Evolutionary conservation across 2,329 filamentous ascomycete species (phyloP), one percentile per base, ranked within the genome.

Genomic region (Pseudogymnoascus sp.): DNA sequence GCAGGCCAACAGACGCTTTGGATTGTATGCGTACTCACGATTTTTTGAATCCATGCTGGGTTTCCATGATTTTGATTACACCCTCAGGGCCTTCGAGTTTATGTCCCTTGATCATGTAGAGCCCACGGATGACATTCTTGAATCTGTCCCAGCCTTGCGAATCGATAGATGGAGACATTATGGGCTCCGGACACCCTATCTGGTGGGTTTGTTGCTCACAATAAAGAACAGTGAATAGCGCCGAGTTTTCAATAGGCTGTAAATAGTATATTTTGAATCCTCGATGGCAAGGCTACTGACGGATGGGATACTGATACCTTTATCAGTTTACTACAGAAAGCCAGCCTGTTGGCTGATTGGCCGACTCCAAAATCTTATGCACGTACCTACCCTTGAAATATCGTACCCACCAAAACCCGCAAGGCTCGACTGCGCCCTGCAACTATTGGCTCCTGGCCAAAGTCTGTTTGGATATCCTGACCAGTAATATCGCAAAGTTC

Each of bases 51-150:
- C 35, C 33, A 42, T 63, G 29, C 17, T 61, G 38, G 25, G 9
- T 55, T 63, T 17, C 33, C 62, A 63, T 63, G 15, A 61, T 51
- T 33, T 63, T 31, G 21, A 61, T 61, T 59, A 63, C 58, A 35
- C 60, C 59, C 58, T 25, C 12, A 9, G 60, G 58, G 1, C 62
- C 60, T 29, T 44, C 41, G 12, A 44, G 41, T 27, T 44, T 44
- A 44, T 61, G 25, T 58, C 58, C 31, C 42, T 63, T 59, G 33
- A 25, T 60, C 59, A 58, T 39, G 17, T 63, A 63, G 36, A 63
- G 35, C 31, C 29, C 31, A n/a, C 59, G 58, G 41, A 63, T 41
- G 17, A 48, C 27, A 21, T 27, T 38, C 58, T 63, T 42, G 21
- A 63, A 51, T 13, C 27, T 25, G 58, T 25, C 62, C 62, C 59